Percentiles rank a stretch among this genome's conserved stretches.
These are phyloP conservation scores for Euphorbia peplus DNA, from an alignment of 345 rosid species.

Conservation along the genomic window DNA sequence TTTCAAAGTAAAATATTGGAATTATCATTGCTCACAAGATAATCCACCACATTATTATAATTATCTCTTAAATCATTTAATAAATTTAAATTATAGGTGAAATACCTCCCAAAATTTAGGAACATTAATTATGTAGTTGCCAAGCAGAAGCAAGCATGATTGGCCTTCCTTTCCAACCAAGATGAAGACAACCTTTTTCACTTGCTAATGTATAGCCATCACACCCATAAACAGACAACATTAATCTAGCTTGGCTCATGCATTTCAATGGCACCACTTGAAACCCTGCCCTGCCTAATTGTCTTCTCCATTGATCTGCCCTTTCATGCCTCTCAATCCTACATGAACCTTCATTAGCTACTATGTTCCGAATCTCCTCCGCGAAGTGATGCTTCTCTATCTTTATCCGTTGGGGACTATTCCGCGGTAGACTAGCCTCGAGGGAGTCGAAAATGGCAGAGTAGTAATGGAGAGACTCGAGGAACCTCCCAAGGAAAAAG, in stretches of 20 bases:
- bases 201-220: constrained; percentile 49
- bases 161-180: constrained; percentile 68
- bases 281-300: constrained; percentile 62
- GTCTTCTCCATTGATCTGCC: constrained; percentile 67
- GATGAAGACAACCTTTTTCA: constrained; percentile 55
- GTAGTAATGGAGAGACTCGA: constrained; percentile 68
- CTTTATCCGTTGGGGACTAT: constrained; percentile 50
- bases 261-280: constrained; percentile 48
- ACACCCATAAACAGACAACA: constrained; percentile 56
- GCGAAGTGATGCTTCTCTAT: constrained; percentile 52
- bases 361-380: constrained; percentile 54
- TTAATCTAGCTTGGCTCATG: constrained; percentile 53
- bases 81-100: too few relatives aligned
- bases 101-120: background rate
- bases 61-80: too few relatives aligned
- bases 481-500: constrained; percentile 61
- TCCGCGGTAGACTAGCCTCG: constrained; percentile 49
- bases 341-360: constrained; percentile 48
- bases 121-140: constrained; percentile 45
- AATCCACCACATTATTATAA: constrained; percentile 12
- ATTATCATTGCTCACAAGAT: background rate
- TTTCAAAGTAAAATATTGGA: background rate
- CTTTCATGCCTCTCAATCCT: constrained; percentile 61
- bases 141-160: constrained; percentile 66
- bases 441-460: constrained; percentile 66